Base-by-base conservation (phyloP, 768 basidiomycete species). In the Hebeloma cylindrosporum region DNA sequence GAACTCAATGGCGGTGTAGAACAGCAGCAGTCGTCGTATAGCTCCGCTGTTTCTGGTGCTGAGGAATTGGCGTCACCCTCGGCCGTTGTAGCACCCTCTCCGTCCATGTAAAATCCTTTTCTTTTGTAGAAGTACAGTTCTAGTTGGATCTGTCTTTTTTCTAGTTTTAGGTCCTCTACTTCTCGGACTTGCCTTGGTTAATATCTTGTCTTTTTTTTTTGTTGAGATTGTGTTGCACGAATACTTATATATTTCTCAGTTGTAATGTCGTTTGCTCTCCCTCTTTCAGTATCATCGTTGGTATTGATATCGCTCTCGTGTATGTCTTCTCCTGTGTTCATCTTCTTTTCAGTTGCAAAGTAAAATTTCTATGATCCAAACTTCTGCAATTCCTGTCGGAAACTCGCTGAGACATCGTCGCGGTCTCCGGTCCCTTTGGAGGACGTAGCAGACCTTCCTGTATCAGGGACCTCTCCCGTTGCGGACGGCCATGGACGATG, bases 201-300 rank as follows among this genome's bases (percentile, higher is more conserved):
- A 14, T 31, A 26, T 43, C 22, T 16, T 21, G 45, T 46, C 33
- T 33, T 50, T 48, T 42, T 35, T 41, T 42, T 9, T 54, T 51
- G 30, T 31, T 20, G 39, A 17, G 27, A 38, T 29, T 44, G 35
- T 44, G 21, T 43, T 43, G 53, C 48, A 51, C 40, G 48, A 38
- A 41, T 47, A 47, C 50, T 53, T 54, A 50, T 52, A 54, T 57
- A 57, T 50, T 55, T 53, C 53, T 16, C 38, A 18, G 11, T 17
- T 40, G 38, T 40, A 20, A 5, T 36, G 23, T 17, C 29, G 4
- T 22, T 31, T 33, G 29, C 16, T 43, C 32, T 40, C 22, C 22
- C 32, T 33, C 37, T 43, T 27, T 37, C 35, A 43, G 41, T 49
- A 49, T 27, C 18, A n/a, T n/a, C n/a, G n/a, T n/a, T n/a, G n/a